Base-by-base conservation (phyloP, 2,329 filamentous ascomycete species). In the Scytalidium sp. region DNA sequence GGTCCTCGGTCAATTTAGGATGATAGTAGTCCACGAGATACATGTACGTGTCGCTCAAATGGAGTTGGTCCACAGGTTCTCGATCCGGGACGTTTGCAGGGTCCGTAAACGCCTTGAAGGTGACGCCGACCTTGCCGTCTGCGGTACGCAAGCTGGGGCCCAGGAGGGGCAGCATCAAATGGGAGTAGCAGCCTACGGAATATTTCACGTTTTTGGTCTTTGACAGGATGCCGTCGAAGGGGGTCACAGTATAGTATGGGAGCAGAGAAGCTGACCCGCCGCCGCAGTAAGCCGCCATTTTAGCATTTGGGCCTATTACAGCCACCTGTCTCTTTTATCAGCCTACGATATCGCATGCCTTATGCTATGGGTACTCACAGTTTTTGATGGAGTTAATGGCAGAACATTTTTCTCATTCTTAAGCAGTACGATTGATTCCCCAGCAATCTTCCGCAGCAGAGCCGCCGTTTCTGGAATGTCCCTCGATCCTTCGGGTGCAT, bases 231-330 rank as follows among this genome's bases (percentile, higher is more conserved):
- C 85, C 86, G 48, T 87, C 83, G 19, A 85, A 81, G 2, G 87
- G 87, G 1, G 83, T 88, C 20, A 89, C 75, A 41, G 85, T 84
- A 52, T 84, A 83, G 69, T 87, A 87, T 2, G 77, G 71, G 6
- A 67, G 64, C 29, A 82, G 64, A 1, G 79, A 75, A 2, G 84
- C 84, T 3, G 81, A 85, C 19, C 84, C 84, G 52, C 84, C 84
- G 21, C 84, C 84, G 58, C 83, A 77, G 54, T 78, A 79, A 1
- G 74, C 76, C 0, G 76, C 70, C 19, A 74, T 63, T 60, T 78
- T 80, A 19, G 78, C 76, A 51, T 80, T 80, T n/a, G 78, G 78
- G 0, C 78, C 78, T 27, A 81, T 72, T 21, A 81, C 66, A 22
- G 53, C 56, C n/a, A 54, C 42, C 51, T 64, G 55, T 20, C 43